Percentiles rank a stretch among this genome's conserved stretches.
Evolutionary conservation across 1,284 basidiomycete species (phyloP).

Genomic region (Puccinia hordei): DNA sequence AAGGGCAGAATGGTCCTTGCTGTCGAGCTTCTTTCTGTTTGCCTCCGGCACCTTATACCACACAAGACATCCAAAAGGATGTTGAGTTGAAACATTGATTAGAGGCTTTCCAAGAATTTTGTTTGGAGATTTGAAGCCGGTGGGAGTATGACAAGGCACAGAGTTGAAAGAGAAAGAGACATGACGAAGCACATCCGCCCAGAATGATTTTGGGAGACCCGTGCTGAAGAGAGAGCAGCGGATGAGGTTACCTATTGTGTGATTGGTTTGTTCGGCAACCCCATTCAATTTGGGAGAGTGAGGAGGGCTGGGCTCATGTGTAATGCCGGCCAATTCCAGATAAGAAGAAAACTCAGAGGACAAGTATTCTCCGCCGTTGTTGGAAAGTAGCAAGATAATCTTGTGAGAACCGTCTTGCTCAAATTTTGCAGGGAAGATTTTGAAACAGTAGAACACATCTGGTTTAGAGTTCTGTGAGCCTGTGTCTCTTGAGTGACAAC

Average conservation of each 20-base stretch:
- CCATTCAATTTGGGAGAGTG: too few species aligned
- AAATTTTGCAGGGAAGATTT: background rate
- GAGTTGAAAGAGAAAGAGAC: background rate
- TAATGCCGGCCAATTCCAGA: too few species aligned
- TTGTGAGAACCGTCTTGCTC: slow-evolving; percentile 19
- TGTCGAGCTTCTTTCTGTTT: background rate
- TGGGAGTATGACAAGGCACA: background rate
- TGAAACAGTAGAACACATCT: slow-evolving; percentile 1
- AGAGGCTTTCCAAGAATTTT: background rate
- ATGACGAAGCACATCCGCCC: slow-evolving; percentile 11
- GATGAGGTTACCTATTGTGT: background rate
- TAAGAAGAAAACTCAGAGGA: too few species aligned
- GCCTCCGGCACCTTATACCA: slow-evolving; percentile 15
- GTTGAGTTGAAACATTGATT: background rate
- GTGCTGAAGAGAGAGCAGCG: slow-evolving; percentile 3
- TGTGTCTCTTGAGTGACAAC: too few species aligned
- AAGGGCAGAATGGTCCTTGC: background rate
- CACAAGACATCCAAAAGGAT: slow-evolving; percentile 16
- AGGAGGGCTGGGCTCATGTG: too few species aligned
- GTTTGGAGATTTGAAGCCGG: background rate
- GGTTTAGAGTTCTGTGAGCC: slow-evolving; percentile 21
- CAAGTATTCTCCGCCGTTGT: too few species aligned
- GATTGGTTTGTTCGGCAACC: too few species aligned
- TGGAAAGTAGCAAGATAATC: background rate
- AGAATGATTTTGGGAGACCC: background rate